Conservation (phyloP, 2,329 filamentous ascomycete genomes). For the Didymellaceae sp. region DNA sequence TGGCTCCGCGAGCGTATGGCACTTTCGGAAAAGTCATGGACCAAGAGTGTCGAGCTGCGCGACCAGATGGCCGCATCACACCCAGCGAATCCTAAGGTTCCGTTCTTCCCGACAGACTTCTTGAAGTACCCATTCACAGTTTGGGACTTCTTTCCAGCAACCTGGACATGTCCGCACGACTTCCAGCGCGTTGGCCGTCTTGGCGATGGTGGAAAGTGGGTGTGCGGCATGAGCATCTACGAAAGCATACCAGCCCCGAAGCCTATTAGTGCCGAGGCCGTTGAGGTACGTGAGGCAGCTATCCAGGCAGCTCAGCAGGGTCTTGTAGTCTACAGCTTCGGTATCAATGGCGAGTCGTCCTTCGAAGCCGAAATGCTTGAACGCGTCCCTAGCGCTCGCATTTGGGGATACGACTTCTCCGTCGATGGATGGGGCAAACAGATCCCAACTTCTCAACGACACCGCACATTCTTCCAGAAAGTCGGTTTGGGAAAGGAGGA, state of each 20-base stretch:
- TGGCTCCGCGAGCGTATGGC: constrained; percentile 38
- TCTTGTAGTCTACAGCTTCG: constrained; percentile 43
- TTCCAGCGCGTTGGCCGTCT: constrained; percentile 42
- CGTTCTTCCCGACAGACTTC: constrained; percentile 41
- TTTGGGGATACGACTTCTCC: constrained; percentile 45
- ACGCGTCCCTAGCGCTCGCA: constrained; percentile 38
- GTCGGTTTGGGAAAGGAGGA: constrained; percentile 38
- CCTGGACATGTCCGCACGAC: constrained; percentile 44
- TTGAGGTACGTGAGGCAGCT: constrained; percentile 22
- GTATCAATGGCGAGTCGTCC: constrained; percentile 44
- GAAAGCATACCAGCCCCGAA: constrained; percentile 32
- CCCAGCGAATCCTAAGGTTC: constrained; percentile 38
- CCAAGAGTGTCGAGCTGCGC: constrained; percentile 37
- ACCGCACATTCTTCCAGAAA: constrained; percentile 41
- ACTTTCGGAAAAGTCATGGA: constrained; percentile 41
- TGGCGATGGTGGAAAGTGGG: constrained; percentile 46
- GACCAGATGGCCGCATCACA: constrained; percentile 36
- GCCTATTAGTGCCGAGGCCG: constrained; percentile 16
- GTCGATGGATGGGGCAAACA: constrained; percentile 41
- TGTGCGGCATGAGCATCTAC: constrained; percentile 45
- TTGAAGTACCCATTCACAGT: constrained; percentile 41
- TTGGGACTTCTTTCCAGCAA: constrained; percentile 45
- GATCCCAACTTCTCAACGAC: constrained; percentile 27
- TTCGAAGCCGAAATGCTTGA: constrained; percentile 46
- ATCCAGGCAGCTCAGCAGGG: constrained; percentile 26